Evolutionary conservation across 2,329 filamentous ascomycete genomes (phyloP).

Genomic region (Septoria petroselini): DNA sequence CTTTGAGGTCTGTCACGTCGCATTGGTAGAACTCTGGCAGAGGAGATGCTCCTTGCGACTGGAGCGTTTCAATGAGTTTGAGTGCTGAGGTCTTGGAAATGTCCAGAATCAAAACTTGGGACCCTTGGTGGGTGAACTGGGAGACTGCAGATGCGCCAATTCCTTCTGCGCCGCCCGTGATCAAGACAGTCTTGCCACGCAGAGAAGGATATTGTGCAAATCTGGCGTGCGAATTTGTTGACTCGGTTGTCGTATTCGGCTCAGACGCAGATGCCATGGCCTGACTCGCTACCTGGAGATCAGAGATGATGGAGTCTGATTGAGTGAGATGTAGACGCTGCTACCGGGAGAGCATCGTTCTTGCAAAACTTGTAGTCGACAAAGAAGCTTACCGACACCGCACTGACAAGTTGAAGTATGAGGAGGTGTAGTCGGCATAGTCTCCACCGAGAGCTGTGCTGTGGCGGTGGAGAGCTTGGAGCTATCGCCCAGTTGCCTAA

Average conservation of each 20-base stretch:
- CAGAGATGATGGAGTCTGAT: slow-evolving; percentile 3
- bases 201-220: slow-evolving; percentile 41
- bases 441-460: not conserved
- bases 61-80: slow-evolving; percentile 44
- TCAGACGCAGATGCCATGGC: slow-evolving; percentile 5
- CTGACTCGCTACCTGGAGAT: slow-evolving; percentile 6
- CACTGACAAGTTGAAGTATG: not conserved
- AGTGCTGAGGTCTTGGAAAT: slow-evolving; percentile 53
- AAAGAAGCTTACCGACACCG: not conserved
- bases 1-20: slow-evolving; percentile 52
- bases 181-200: slow-evolving; percentile 56
- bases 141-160: slow-evolving; percentile 60
- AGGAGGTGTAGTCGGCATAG: slow-evolving; percentile 5
- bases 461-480: slow-evolving; percentile 13
- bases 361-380: too few relatives aligned
- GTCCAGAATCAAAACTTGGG: slow-evolving; percentile 59
- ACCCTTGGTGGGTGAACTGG: slow-evolving; percentile 58
- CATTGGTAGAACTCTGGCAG: slow-evolving; percentile 39
- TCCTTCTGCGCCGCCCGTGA: slow-evolving; percentile 64
- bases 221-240: not conserved
- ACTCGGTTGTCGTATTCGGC: slow-evolving; percentile 11
- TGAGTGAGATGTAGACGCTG: not conserved
- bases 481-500: slow-evolving; percentile 3
- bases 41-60: slow-evolving; percentile 12
- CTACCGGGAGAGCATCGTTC: not conserved